These are phyloP conservation scores for Colletotrichum brevisporum DNA, from an alignment of 2,329 filamentous ascomycete genomes.

Conservation along the genomic window DNA sequence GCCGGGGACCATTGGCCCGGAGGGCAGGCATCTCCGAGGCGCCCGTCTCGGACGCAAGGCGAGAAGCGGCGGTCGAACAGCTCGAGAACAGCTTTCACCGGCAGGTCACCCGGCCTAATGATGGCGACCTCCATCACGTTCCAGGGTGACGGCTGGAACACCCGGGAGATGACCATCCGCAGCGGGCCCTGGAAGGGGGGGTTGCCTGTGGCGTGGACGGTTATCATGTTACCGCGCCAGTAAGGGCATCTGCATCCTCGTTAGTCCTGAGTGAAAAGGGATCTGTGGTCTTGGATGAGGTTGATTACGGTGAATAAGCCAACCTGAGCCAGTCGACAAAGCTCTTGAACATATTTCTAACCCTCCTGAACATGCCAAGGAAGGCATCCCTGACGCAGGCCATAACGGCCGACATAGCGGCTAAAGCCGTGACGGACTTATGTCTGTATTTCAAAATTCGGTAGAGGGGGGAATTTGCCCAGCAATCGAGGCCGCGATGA, in stretches of 20 bases:
- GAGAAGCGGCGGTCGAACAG: constrained; percentile 35
- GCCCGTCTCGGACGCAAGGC: constrained; percentile 17
- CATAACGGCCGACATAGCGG: constrained; percentile 16
- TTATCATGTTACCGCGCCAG: constrained; percentile 32
- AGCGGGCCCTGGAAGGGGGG: constrained; percentile 21
- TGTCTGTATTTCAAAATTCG: neutral
- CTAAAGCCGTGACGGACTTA: no score
- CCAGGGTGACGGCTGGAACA: constrained; percentile 29
- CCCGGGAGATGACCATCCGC: constrained; percentile 28
- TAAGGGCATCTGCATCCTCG: constrained; percentile 14
- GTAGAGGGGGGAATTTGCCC: no score
- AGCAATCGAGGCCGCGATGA: neutral
- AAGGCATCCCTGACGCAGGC: constrained; percentile 5
- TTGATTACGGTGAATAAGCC: constrained; percentile 31
- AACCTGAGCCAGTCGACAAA: constrained; percentile 26
- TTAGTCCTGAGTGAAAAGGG: neutral
- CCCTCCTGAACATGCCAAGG: constrained; percentile 2
- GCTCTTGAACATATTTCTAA: constrained; percentile 10
- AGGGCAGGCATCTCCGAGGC: neutral
- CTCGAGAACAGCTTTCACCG: constrained; percentile 26
- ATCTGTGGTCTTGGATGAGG: neutral
- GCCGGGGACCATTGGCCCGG: constrained; percentile 28
- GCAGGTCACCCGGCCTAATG: constrained; percentile 5
- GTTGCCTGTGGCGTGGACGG: constrained; percentile 9
- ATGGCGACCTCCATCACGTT: constrained; percentile 30